Percentiles rank a stretch among this genome's conserved stretches.
Conservation (phyloP, 179 eudicot species). For the Gypsophila paniculata region DNA sequence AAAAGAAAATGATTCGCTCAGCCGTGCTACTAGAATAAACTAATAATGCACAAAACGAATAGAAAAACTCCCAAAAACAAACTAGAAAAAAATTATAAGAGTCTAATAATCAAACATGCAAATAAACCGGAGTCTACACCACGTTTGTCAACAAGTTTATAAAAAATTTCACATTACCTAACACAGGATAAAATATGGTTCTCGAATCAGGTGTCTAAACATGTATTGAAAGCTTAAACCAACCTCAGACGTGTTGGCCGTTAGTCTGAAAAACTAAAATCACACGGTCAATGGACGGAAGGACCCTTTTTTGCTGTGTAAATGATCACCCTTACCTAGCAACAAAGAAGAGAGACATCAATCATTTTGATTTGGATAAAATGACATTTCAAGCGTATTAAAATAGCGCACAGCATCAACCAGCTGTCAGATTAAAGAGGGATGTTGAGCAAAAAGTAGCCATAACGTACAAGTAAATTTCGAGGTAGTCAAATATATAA, state of each 20-base stretch:
- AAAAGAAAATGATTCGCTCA: not conserved
- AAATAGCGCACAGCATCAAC: not conserved
- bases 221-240: slow-evolving; percentile 2
- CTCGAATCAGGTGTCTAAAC: not conserved
- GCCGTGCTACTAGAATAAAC: not conserved
- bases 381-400: not conserved
- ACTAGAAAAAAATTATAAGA: not conserved
- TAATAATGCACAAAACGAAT: not conserved
- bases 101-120: not conserved
- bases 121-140: not conserved
- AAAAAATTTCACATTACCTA: slow-evolving; percentile 2
- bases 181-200: not conserved
- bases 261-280: slow-evolving; percentile 9
- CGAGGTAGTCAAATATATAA: not conserved
- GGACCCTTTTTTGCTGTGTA: not conserved
- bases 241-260: not conserved
- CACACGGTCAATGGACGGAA: slow-evolving; percentile 12
- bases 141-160: not conserved
- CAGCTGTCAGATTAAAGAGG: not conserved
- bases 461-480: not conserved
- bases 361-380: slow-evolving; percentile 10
- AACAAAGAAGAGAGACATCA: slow-evolving; percentile 7
- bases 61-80: not conserved
- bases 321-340: slow-evolving; percentile 9
- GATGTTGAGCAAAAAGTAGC: not conserved